These are phyloP conservation scores for Paracamarosporium sp. DNA, from an alignment of 2,329 filamentous ascomycete genomes.

Conservation along the genomic window DNA sequence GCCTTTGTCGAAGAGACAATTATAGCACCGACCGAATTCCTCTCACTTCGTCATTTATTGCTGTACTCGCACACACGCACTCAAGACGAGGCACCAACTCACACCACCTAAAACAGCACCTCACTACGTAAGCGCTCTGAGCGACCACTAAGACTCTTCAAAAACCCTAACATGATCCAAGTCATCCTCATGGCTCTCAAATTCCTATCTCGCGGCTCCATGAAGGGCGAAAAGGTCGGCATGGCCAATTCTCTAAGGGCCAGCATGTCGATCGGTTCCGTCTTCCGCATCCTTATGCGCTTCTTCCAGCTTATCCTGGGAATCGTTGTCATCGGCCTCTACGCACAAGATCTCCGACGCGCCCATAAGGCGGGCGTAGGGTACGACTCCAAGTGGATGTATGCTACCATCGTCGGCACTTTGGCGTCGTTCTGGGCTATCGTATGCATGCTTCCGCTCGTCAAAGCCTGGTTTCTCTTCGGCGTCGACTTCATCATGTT, in stretches of 20 bases:
- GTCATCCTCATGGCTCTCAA: slow-evolving; percentile 33
- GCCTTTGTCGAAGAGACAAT: not conserved
- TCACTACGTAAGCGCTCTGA: slow-evolving; percentile 11
- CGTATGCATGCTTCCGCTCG: slow-evolving; percentile 69
- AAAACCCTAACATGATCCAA: slow-evolving; percentile 17
- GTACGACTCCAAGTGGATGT: slow-evolving; percentile 55
- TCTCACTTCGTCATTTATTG: not conserved
- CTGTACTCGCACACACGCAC: not conserved
- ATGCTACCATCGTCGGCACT: slow-evolving; percentile 58
- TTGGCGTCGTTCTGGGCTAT: slow-evolving; percentile 42
- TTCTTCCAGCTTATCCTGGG: slow-evolving; percentile 79
- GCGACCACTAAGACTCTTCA: not conserved
- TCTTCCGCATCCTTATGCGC: slow-evolving; percentile 67
- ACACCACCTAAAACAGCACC: not conserved
- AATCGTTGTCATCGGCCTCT: slow-evolving; percentile 79
- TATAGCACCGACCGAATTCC: not conserved
- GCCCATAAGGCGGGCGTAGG: slow-evolving; percentile 53
- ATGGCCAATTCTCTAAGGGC: slow-evolving; percentile 27
- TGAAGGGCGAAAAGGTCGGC: slow-evolving; percentile 39
- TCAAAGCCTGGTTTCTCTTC: slow-evolving; percentile 60
- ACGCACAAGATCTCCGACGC: slow-evolving; percentile 46
- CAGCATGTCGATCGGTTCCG: slow-evolving; percentile 22
- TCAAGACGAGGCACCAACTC: not conserved
- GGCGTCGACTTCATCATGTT: slow-evolving; percentile 74
- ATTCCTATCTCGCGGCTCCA: slow-evolving; percentile 35